phyloP scores from a whole-genome alignment of 2,329 filamentous ascomycete species.

The Penicillium brevicompactum region DNA sequence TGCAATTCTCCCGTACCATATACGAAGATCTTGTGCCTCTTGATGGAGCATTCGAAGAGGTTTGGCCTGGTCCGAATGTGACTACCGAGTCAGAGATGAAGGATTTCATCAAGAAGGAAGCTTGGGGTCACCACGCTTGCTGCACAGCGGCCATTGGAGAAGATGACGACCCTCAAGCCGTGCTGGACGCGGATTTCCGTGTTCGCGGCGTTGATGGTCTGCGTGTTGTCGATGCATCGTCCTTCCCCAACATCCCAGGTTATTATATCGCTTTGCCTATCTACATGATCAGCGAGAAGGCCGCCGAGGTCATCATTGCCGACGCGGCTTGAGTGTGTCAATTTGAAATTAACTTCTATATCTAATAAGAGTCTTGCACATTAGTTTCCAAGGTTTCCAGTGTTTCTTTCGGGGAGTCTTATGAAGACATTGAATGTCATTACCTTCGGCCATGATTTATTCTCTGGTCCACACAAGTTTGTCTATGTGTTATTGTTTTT shows the following conservation, averaged over 20 bases:
- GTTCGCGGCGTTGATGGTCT: slow-evolving; percentile 59
- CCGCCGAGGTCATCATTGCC: slow-evolving; percentile 56
- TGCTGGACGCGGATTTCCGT: slow-evolving; percentile 58
- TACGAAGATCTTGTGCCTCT: slow-evolving; percentile 45
- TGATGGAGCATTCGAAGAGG: slow-evolving; percentile 48
- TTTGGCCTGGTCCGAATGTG: slow-evolving; percentile 47
- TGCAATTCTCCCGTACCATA: slow-evolving; percentile 55
- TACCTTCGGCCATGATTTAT: no score
- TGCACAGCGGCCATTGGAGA: slow-evolving; percentile 58
- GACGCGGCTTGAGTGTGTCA: background rate
- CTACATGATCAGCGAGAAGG: slow-evolving; percentile 64
- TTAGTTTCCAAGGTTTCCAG: no score
- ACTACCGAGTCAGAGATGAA: slow-evolving; percentile 48
- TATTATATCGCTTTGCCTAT: slow-evolving; percentile 55
- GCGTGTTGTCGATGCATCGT: slow-evolving; percentile 63
- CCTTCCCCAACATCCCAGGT: slow-evolving; percentile 60
- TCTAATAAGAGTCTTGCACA: background rate
- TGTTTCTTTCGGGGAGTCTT: no score
- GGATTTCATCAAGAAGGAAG: slow-evolving; percentile 52
- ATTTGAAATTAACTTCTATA: no score
- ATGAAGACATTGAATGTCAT: no score
- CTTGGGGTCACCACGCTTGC: slow-evolving; percentile 60
- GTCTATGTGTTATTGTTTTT: no score
- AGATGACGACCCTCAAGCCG: slow-evolving; percentile 54
- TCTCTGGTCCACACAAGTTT: no score